These are phyloP conservation scores for Voacanga thouarsii DNA, from an alignment of 257 asterid genomes.

Conservation along the genomic window DNA sequence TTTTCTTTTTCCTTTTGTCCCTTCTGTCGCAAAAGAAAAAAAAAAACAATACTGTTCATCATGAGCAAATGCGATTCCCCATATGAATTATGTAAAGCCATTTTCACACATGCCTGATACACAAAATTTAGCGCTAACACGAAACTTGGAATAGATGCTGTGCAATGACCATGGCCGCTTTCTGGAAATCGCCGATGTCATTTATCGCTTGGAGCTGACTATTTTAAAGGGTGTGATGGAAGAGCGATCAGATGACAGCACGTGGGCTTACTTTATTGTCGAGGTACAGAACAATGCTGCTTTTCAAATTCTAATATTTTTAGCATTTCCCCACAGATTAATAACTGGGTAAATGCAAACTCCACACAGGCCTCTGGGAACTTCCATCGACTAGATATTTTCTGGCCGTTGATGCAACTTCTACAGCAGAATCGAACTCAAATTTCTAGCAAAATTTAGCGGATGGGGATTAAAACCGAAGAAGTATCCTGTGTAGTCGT, in stretches of 20 bases:
- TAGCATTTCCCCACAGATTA: neutral
- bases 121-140: conserved; percentile 6
- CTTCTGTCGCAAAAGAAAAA: too few species aligned
- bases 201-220: conserved; percentile 61
- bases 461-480: neutral
- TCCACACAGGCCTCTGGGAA: conserved; percentile 58
- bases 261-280: conserved; percentile 77
- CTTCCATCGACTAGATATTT: conserved; percentile 88
- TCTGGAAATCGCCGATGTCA: conserved; percentile 77
- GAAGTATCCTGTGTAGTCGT: neutral
- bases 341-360: neutral
- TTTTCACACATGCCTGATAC: neutral
- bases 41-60: neutral
- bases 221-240: conserved; percentile 79
- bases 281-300: conserved; percentile 48
- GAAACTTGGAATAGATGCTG: conserved; percentile 49
- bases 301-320: neutral
- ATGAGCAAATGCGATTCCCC: neutral
- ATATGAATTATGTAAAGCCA: neutral
- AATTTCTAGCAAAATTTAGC: conserved; percentile 31
- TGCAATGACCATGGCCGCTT: conserved; percentile 70
- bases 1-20: neutral
- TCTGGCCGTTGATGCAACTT: conserved; percentile 96
- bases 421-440: conserved; percentile 42
- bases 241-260: conserved; percentile 33